Conservation (phyloP, 1,284 basidiomycete species). For the Grifola frondosa region DNA sequence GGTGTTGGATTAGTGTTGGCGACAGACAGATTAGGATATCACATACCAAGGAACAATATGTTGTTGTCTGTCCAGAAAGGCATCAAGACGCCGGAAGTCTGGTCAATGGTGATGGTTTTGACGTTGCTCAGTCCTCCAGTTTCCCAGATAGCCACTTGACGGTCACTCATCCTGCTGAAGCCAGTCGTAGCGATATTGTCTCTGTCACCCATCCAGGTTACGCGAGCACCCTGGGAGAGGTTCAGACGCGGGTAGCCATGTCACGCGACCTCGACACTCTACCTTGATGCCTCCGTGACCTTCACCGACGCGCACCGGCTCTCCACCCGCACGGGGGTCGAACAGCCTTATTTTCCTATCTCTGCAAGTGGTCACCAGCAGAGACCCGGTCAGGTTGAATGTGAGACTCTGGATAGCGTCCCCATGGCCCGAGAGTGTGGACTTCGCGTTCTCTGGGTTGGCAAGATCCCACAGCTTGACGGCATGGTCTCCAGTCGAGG, state of each 20-base stretch:
- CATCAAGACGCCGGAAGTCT: slow-evolving; percentile 92
- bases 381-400: slow-evolving; percentile 82
- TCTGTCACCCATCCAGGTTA: slow-evolving; percentile 88
- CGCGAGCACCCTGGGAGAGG: slow-evolving; percentile 67
- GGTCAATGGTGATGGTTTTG: slow-evolving; percentile 81
- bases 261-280: slow-evolving; percentile 5
- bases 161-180: slow-evolving; percentile 93
- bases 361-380: slow-evolving; percentile 79
- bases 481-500: slow-evolving; percentile 85
- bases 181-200: slow-evolving; percentile 92
- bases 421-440: slow-evolving; percentile 73
- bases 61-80: slow-evolving; percentile 97
- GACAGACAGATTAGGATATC: neutral
- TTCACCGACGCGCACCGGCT: slow-evolving; percentile 80
- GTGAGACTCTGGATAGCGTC: slow-evolving; percentile 88
- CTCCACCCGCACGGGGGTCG: slow-evolving; percentile 79
- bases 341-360: slow-evolving; percentile 93
- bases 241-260: neutral
- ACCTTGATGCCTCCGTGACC: slow-evolving; percentile 91
- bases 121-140: slow-evolving; percentile 68
- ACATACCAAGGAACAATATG: slow-evolving; percentile 85
- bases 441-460: slow-evolving; percentile 59
- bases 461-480: slow-evolving; percentile 93
- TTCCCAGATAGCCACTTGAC: slow-evolving; percentile 90
- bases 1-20: neutral